Base-by-base conservation (phyloP, 2,329 filamentous ascomycete genomes). In the Immersiporthe knoxdaviesiana region DNA sequence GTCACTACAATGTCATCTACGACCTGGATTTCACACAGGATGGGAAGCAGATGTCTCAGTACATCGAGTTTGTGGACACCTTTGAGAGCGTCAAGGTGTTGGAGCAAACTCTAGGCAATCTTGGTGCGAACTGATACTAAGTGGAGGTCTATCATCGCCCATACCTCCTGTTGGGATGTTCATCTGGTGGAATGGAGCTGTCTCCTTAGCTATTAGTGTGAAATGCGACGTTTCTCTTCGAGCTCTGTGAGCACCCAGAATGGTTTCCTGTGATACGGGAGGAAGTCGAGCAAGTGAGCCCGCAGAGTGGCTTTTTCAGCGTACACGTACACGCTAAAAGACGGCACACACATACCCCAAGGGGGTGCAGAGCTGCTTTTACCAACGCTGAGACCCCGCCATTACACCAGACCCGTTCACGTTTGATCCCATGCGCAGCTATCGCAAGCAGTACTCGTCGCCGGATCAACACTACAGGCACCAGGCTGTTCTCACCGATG, bases 21-120 rank as follows among this genome's bases (percentile, higher is more conserved):
- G 70, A 74, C 56, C 32, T 74, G 24, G 62, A 70, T 37, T 72
- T 75, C 47, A 73, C 72, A 14, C 67, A 71, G 32, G 58, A 74
- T 69, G 74, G 73, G 27, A 72, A 62, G 11, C 63, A 66, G 60
- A 67, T 75, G 21, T 66, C 63, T 54, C 70, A 71, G 68, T 70
- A 74, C 30, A 58, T 70, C n/a, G 72, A 73, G 68, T 73, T 73
- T 70, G 70, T 74, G 18, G 73, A 74, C 52, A 73, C 72, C 1
- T 72, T 30, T 27, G 69, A 73, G 56, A 73, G 71, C 50, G 69
- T 63, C 35, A 71, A 74, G 60, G 67, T 74, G 41, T 66, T 75
- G 68, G 73, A 75, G 67, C 64, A 73, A 44, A 73, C 73, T 27
- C 58, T 74, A 18, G 58, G 50, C n/a, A 62, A 67, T 27, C 24